Base-by-base conservation (phyloP, 2,329 filamentous ascomycete genomes). In the Colletotrichum brevisporum region DNA sequence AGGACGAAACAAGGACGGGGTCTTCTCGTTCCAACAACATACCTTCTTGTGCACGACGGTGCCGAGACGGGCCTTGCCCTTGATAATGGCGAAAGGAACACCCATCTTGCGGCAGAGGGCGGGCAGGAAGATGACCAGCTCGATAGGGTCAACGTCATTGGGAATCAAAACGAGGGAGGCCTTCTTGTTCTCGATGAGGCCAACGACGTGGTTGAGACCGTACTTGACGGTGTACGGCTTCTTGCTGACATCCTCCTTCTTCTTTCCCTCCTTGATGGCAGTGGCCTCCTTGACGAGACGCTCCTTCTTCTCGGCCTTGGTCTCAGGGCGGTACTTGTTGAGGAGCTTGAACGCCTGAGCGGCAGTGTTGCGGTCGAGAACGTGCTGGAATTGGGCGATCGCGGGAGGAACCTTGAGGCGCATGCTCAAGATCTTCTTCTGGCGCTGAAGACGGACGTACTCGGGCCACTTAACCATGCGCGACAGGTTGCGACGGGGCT, bases 71-170 rank as follows among this genome's bases (percentile, higher is more conserved):
- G 96, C 96, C 93, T 99, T 99, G 88, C 96, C 96, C 94, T 99
- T 99, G 83, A 99, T 91, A 78, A 99, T 98, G 82, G 95, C 96
- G 85, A 98, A 99, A 74, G 97, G 96, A 78, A 98, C 92, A 87
- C 97, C 97, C 95, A 99, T 99, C 94, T 99, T 99, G 86, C 95
- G 93, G 94, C 96, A 99, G 77, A 99, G 93, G 80, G 96, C 95
- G 76, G 96, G 96, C 74, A 99, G 91, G 93, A 97, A 99, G 86
- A 99, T 94, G 80, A 99, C 97, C 78, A 99, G 88, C 91, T 99
- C 96, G 82, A 99, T 99, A 79, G 96, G 96, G 90, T 99, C 96
- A 79, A 99, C 97, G 83, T 99, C 96, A 88, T 99, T 97, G 84
- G 96, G 94, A 83, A 99, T 99, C 78, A 99, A 91, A 82, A 99